Evolutionary conservation across 768 basidiomycete genomes (phyloP).

Genomic region (Phaffia australis): DNA sequence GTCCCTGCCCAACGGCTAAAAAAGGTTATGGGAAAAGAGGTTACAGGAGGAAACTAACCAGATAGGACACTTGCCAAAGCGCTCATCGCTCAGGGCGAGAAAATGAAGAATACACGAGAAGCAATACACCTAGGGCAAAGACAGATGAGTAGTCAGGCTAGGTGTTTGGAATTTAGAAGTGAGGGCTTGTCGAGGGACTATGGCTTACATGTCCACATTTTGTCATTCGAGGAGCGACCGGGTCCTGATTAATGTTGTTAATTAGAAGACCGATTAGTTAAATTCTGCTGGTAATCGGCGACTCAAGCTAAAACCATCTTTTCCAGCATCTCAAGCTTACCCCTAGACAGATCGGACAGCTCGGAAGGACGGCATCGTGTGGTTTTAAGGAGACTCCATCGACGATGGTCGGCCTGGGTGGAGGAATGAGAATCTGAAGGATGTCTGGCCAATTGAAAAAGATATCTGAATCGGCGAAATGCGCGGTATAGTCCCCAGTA

Average conservation of each 20-base stretch:
- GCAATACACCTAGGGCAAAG: slow-evolving; percentile 20
- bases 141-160: not conserved
- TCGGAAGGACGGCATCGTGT: slow-evolving; percentile 50
- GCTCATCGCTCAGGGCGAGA: slow-evolving; percentile 64
- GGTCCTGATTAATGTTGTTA: not conserved
- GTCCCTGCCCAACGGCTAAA: not conserved
- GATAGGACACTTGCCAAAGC: slow-evolving; percentile 89
- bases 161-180: slow-evolving; percentile 25
- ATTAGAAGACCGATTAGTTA: not conserved
- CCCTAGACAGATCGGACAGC: slow-evolving; percentile 91
- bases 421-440: slow-evolving; percentile 83
- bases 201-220: slow-evolving; percentile 90
- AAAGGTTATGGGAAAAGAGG: too few species aligned
- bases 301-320: slow-evolving; percentile 37
- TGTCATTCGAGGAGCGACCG: slow-evolving; percentile 49
- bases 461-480: slow-evolving; percentile 95
- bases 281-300: slow-evolving; percentile 5
- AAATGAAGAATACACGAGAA: slow-evolving; percentile 52
- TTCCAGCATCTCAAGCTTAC: slow-evolving; percentile 47
- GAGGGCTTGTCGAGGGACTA: slow-evolving; percentile 9
- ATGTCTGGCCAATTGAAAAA: slow-evolving; percentile 96
- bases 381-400: not conserved
- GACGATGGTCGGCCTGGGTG: slow-evolving; percentile 51
- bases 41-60: slow-evolving; percentile 48
- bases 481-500: slow-evolving; percentile 71